Evolutionary conservation across 2,329 filamentous ascomycete species (phyloP).

Genomic region (Fusarium sp.): DNA sequence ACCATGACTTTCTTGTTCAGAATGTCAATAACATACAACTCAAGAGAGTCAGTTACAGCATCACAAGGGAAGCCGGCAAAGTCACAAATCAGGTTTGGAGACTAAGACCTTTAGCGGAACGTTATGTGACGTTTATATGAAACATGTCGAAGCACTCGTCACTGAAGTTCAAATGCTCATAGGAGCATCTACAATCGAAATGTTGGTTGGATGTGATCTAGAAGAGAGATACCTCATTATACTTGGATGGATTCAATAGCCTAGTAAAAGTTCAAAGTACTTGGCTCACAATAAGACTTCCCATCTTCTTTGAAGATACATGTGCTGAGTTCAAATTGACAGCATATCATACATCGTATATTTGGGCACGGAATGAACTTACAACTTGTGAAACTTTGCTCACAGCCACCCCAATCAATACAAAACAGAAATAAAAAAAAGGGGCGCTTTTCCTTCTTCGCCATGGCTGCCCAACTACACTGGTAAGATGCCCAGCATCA

Average conservation of each 20-base stretch:
- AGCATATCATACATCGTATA: no score
- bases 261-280: not conserved
- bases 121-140: not conserved
- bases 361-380: no score
- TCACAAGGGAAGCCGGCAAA: not conserved
- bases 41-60: not conserved
- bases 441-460: not conserved
- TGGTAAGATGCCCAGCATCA: not conserved
- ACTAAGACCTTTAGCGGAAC: not conserved
- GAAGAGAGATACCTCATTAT: not conserved
- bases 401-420: no score
- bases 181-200: not conserved
- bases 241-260: no score
- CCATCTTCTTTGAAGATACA: not conserved
- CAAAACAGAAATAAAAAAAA: not conserved
- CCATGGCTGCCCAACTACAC: not conserved
- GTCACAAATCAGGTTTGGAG: not conserved
- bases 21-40: not conserved
- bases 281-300: not conserved
- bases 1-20: not conserved
- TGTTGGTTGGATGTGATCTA: not conserved
- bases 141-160: not conserved
- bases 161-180: not conserved
- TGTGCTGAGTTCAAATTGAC: no score
- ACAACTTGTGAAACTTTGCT: no score